Evolutionary conservation across 768 basidiomycete genomes (phyloP), one percentile per base, ranked within the genome.

Genomic region (Cyclocybe cylindracea): DNA sequence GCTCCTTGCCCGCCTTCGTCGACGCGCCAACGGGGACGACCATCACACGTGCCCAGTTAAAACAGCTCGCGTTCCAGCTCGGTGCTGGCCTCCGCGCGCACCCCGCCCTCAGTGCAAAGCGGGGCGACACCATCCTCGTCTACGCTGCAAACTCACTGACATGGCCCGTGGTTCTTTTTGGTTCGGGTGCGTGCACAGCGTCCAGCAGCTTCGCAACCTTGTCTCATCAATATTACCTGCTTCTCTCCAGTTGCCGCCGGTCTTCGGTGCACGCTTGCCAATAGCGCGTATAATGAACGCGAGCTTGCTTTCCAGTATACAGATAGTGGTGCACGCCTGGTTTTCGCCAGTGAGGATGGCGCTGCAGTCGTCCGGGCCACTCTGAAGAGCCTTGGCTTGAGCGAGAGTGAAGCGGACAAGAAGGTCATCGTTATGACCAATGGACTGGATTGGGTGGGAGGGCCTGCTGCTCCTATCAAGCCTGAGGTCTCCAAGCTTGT

Each of bases 271-370:
- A 89, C 91, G 0, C 81, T 89, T 10, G 87, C 87, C 11, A 94
- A 92, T 64, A 83, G 78, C 51, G 75, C 77, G 0, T 94, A 90
- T 61, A 87, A 83, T 4, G 65, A 83, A 3, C 62, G 70, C 7
- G 93, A 95, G 62, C 77, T 94, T 0, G 76, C 73, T 1, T 83
- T 83, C 66, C 93, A 95, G 63, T 85, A 88, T 52, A 68, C 56
- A 10, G 84, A 94, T 61, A 85, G 85, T 46, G 69, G 77, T 3
- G 86, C 93, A 0, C 74, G 76, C 44, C 56, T 87, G 14, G 65
- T 93, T 19, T 81, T 92, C 49, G 75, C 80, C 9, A 81, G 82
- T 51, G 88, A 89, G n/a, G 72, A 79, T 0, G 73, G 87, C 4
- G 54, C 90, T 1, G 62, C 73, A 0, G 70, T 78, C n/a, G 82